Conservation (phyloP, 2,329 filamentous ascomycete species). For the Monilinia fructigena region DNA sequence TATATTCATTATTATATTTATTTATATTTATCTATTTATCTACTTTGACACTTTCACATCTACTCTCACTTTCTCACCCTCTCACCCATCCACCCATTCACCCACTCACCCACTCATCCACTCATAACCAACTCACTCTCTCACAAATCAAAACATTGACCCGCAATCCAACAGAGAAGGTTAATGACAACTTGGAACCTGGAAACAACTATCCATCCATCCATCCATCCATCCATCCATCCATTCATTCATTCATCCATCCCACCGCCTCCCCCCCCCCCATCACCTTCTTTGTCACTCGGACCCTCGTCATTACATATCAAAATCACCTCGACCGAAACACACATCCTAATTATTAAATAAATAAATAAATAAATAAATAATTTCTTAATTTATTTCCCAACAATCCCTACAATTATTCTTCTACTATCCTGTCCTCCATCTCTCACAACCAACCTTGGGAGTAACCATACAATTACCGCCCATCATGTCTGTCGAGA, state of each 20-base stretch:
- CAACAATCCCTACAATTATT: background rate
- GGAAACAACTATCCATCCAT: slow-evolving; percentile 1
- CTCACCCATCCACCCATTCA: too few species aligned
- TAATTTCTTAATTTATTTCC: background rate
- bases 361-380: background rate
- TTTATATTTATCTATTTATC: too few species aligned
- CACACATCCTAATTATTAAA: slow-evolving; percentile 7
- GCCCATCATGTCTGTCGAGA: slow-evolving; percentile 84
- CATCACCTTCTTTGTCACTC: slow-evolving; percentile 15
- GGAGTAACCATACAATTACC: slow-evolving; percentile 18
- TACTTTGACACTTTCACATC: too few species aligned
- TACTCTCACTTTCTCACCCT: too few species aligned
- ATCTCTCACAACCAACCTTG: background rate
- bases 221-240: background rate
- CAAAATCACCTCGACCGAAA: background rate
- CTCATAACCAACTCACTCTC: too few species aligned
- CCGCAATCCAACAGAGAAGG: background rate
- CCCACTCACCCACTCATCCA: too few species aligned
- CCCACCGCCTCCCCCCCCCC: too few species aligned
- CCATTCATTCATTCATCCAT: too few species aligned
- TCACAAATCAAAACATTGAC: too few species aligned
- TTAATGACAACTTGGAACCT: background rate
- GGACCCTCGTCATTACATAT: slow-evolving; percentile 19
- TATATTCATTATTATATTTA: too few species aligned
- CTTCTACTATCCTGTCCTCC: background rate